Base-by-base conservation (phyloP, 768 basidiomycete genomes). In the Tremella yokohamensis region DNA sequence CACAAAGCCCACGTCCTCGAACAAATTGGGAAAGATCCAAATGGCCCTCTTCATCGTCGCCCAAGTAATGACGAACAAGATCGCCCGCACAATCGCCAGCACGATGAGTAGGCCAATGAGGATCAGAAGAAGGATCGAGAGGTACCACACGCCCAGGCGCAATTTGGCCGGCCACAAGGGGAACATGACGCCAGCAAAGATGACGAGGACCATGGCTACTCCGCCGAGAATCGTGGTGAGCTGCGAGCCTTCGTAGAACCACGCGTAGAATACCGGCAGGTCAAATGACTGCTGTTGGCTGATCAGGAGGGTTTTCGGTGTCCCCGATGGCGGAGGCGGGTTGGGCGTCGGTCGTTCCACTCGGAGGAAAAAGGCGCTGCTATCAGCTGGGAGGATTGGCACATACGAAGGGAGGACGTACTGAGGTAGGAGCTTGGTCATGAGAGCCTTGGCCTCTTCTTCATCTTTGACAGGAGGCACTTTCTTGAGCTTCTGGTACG, bases 101-200 rank as follows among this genome's bases (percentile, higher is more conserved):
- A 76, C 91, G 72, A 98, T 90, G 80, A 99, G 93, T 57, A 90
- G 79, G 34, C 84, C 93, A 57, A 98, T 83, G 62, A 98, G 81
- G 26, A 88, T 89, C 40, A 99, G 82, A 78, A 92, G 86, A 47
- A 79, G 87, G 57, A 97, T 86, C 65, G 87, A 88, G 63, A 99
- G 80, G 77, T 99, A 99, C 87, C 89, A 97, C 56, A 93, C 94
- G 37, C 94, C 93, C 26, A 93, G 80, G 13, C 94, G 84, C 83
- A 99, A 84, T 68, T 84, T 85, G 49, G 87, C 84, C 1, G 96
- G 96, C 96, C 96, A 99, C 15, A 99, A 82, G 2, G 96, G 96
- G 84, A 96, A 99, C 92, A 99, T 96, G 72, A 97, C 93, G 1
- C 89, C 93, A 3, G 88, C 92, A 42, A 99, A 86, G 81, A 98